Base-by-base conservation (phyloP, 176 grass and related monocot genomes). In the Phyllostachys edulis region DNA sequence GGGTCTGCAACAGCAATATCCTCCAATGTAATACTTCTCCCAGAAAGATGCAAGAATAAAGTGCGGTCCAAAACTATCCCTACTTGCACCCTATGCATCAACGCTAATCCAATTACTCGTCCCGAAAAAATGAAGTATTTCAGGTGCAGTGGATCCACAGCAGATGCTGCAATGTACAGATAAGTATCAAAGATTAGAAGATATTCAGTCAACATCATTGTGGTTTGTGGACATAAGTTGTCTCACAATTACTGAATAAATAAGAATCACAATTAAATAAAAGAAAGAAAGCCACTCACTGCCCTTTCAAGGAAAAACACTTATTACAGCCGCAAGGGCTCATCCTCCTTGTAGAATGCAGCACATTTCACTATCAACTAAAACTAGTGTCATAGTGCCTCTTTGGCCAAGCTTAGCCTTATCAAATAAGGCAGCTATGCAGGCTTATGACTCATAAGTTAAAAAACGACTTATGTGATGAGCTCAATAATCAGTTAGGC, bases 11-110 rank as follows among this genome's bases (percentile, higher is more conserved):
- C 84, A 62, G 89, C 76, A 76, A 99, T 90, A 80, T 99, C 93
- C 86, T 99, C 97, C 80, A 99, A 77, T 61, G 86, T 89, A 83
- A 99, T 87, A 83, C 64, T 89, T 88, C 75, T 88, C 74, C 93
- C 93, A 79, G 91, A 84, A 80, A 99, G 91, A 87, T 96, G 91
- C 40, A 89, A 92, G 85, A 94, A 96, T 54, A 99, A 86, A 68
- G 89, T 90, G 18, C 88, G 90, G 69, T 99, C 97, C 79, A 99
- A 92, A 34, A 90, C 88, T 66, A 99, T 86, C 14, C 97, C 97
- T 39, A 96, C 90, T 94, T 99, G 97, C 54, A 99, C 91, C 87
- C 85, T 91, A 88, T 99, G 97, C 97, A 99, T 99, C 81, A 99
- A 90, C 29, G 97, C 93, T 85, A 99, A 78, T 56, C 86, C 97